phyloP scores from a whole-genome alignment of 2,329 filamentous ascomycete genomes.

The Magnaporthiopsis rhizophila region DNA sequence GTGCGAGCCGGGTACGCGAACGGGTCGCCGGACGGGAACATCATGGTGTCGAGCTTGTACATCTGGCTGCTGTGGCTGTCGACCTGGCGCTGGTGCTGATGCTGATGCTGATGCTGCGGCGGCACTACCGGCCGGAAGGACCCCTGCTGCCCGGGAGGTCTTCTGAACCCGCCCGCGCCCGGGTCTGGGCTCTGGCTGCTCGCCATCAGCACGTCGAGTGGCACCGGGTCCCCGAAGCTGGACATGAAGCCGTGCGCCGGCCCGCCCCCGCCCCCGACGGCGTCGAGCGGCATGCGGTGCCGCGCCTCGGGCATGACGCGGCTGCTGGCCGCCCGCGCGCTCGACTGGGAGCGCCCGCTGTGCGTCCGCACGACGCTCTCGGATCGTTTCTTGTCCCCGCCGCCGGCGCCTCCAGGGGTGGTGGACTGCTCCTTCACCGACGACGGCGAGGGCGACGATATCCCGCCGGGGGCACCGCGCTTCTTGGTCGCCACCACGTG shows the following conservation, averaged over 20 bases:
- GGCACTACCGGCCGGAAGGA: constrained; percentile 10
- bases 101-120: constrained; percentile 22
- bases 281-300: constrained; percentile 19
- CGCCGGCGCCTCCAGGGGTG: neutral
- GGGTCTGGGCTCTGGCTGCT: constrained; percentile 29
- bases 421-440: neutral
- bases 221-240: constrained; percentile 36
- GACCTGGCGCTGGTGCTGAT: constrained; percentile 21
- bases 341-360: neutral
- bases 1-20: constrained; percentile 72
- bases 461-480: constrained; percentile 42
- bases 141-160: too few relatives aligned
- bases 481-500: constrained; percentile 42
- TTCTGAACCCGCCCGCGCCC: neutral
- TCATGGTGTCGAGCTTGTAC: constrained; percentile 66
- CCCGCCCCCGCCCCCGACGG: constrained; percentile 14
- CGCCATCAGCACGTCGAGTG: constrained; percentile 35
- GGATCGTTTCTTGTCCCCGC: neutral
- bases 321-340: neutral
- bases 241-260: constrained; percentile 25
- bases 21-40: constrained; percentile 73
- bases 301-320: constrained; percentile 9
- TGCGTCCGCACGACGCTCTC: neutral
- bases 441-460: neutral
- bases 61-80: constrained; percentile 36